Evolutionary conservation across 2,329 filamentous ascomycete species (phyloP).

Genomic region (Coccinonectria pachysandricola): DNA sequence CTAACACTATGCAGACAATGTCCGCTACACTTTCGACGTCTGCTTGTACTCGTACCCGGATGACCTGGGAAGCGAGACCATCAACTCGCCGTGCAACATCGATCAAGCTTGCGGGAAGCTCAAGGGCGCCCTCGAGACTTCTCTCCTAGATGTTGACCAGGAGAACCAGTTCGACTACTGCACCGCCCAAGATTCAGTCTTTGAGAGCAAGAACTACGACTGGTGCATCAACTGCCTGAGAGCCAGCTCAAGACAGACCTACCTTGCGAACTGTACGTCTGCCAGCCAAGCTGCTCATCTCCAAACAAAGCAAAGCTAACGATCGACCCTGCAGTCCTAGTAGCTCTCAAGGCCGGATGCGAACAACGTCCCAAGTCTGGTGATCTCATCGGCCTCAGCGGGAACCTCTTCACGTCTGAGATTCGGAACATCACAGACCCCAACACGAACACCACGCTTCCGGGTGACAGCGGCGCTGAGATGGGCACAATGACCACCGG

Average conservation of each 20-base stretch:
- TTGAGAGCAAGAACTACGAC: conserved; percentile 22
- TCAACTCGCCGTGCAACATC: conserved; percentile 33
- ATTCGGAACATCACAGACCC: conserved; percentile 31
- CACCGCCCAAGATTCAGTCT: conserved; percentile 23
- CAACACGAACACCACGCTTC: conserved; percentile 15
- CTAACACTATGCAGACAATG: conserved; percentile 32
- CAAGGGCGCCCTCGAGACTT: conserved; percentile 24
- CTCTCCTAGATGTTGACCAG: conserved; percentile 8
- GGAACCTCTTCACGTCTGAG: conserved; percentile 29
- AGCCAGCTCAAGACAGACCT: conserved; percentile 29
- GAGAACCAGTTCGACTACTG: conserved; percentile 31
- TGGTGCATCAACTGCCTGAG: conserved; percentile 34
- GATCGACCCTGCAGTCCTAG: conserved; percentile 28
- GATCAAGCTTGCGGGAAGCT: conserved; percentile 31
- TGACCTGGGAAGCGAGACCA: conserved; percentile 19
- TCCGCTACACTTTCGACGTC: conserved; percentile 36
- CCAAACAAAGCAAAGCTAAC: not conserved
- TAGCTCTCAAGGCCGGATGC: conserved; percentile 37
- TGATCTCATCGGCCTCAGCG: conserved; percentile 28
- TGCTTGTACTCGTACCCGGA: conserved; percentile 32
- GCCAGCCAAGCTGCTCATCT: no score
- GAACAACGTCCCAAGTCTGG: conserved; percentile 32
- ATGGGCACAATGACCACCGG: conserved; percentile 30
- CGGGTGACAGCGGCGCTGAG: conserved; percentile 14
- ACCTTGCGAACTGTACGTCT: conserved; percentile 40